These are phyloP conservation scores for Lactarius deliciosus DNA, from an alignment of 768 basidiomycete genomes.

Conservation along the genomic window DNA sequence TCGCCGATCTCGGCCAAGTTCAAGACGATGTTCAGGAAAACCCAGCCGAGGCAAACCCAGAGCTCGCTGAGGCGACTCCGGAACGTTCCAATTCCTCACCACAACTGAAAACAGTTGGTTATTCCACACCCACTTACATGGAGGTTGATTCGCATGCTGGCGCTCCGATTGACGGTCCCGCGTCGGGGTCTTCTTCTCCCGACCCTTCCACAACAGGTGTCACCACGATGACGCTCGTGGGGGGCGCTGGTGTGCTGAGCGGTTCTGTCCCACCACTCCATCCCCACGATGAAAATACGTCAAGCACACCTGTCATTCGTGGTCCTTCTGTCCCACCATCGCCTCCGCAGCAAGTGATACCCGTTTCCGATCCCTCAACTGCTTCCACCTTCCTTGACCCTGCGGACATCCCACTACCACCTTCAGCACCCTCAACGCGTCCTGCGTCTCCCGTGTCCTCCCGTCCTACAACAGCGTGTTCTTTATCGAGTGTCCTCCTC, in stretches of 20 bases:
- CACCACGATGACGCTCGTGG: neutral
- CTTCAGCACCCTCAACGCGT: constrained; percentile 17
- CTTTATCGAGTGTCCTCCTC: constrained; percentile 51
- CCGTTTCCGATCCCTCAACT: neutral
- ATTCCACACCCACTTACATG: neutral
- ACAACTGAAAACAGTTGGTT: neutral
- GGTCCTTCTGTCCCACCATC: neutral
- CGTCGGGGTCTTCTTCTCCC: neutral
- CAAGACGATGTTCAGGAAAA: constrained; percentile 4
- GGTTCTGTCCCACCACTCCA: neutral
- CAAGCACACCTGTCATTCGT: neutral
- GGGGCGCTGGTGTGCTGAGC: neutral
- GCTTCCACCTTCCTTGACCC: constrained; percentile 8
- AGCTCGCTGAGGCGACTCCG: neutral
- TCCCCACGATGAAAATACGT: neutral
- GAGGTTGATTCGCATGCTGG: neutral
- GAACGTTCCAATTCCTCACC: neutral
- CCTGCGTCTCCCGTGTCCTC: constrained; percentile 35
- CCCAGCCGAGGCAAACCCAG: neutral
- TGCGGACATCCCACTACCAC: constrained; percentile 22
- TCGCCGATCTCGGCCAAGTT: constrained; percentile 45
- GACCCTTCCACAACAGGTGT: neutral
- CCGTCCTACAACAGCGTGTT: constrained; percentile 13
- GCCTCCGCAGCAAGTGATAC: neutral
- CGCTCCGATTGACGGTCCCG: neutral